Conservation (phyloP, 208 protist species). For the Histomonas meleagridis region DNA sequence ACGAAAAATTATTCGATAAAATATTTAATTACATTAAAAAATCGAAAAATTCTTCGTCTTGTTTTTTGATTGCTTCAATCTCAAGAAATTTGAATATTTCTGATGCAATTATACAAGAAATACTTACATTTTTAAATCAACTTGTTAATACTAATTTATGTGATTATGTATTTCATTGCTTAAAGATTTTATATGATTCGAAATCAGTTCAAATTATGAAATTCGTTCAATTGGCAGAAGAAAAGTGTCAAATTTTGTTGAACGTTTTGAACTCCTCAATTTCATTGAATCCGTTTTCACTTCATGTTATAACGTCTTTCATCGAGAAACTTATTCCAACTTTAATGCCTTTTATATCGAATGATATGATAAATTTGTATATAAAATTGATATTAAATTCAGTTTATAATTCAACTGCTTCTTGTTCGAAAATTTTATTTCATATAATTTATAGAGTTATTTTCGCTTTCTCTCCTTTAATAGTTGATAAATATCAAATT, state of each 20-base stretch:
- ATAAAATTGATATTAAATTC: no score
- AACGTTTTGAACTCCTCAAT: neutral
- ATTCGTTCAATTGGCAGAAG: neutral
- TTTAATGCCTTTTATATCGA: neutral
- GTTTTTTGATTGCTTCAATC: neutral
- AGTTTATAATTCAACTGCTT: neutral
- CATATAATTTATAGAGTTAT: neutral
- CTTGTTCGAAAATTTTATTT: neutral
- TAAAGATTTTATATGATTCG: neutral
- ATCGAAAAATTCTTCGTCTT: neutral
- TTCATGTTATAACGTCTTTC: neutral
- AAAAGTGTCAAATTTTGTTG: neutral
- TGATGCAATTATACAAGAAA: neutral
- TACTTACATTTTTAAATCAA: neutral
- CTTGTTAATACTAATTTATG: neutral
- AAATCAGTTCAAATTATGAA: neutral
- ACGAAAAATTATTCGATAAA: neutral
- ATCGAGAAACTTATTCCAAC: neutral
- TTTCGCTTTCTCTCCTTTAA: neutral
- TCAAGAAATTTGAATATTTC: neutral
- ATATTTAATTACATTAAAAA: neutral
- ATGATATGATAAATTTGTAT: no score
- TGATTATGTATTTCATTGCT: neutral
- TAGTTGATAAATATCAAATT: neutral
- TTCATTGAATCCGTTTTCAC: neutral